These are phyloP conservation scores for Sporothrix sp. DNA, from an alignment of 2,329 filamentous ascomycete species.

Conservation along the genomic window DNA sequence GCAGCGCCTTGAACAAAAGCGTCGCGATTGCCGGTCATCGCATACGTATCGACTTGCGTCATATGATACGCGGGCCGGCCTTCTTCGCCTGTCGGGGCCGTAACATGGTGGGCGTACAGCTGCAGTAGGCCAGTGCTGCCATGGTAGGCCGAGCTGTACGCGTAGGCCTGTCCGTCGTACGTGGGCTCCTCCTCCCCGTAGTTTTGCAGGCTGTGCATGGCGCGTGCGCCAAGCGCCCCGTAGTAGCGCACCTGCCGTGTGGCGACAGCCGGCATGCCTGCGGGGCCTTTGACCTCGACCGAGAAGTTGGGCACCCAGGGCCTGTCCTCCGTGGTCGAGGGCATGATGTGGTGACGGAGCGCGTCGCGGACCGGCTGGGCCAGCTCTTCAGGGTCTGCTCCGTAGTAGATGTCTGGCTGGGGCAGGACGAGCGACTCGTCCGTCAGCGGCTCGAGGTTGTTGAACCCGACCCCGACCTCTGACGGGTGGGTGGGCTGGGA, in stretches of 20 bases:
- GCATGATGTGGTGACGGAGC: constrained; percentile 24
- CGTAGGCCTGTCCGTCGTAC: constrained; percentile 31
- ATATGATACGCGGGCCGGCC: constrained; percentile 33
- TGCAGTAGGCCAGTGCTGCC: constrained; percentile 24
- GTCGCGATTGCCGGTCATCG: constrained; percentile 19
- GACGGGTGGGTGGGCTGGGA: constrained; percentile 18
- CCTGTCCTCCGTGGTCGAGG: constrained; percentile 23
- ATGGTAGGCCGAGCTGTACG: constrained; percentile 31
- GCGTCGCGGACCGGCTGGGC: constrained; percentile 19
- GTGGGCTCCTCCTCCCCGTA: constrained; percentile 23
- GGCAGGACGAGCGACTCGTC: constrained; percentile 23
- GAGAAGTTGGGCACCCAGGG: constrained; percentile 34
- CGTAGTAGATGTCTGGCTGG: constrained; percentile 27
- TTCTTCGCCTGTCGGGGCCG: constrained; percentile 23
- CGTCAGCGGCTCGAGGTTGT: constrained; percentile 28
- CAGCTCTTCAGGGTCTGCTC: constrained; percentile 22
- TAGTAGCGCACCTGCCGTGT: constrained; percentile 29
- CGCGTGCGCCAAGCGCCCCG: constrained; percentile 29
- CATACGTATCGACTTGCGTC: constrained; percentile 20
- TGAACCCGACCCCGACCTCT: constrained; percentile 24
- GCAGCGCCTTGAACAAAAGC: constrained; percentile 23
- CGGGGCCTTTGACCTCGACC: constrained; percentile 29
- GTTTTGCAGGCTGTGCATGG: constrained; percentile 29
- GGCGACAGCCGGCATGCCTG: constrained; percentile 23
- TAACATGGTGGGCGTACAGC: constrained; percentile 30